A percentile compares a stretch with the other conserved stretches of the same genome.
These are phyloP conservation scores for Chernovozyma aurita DNA, from an alignment of 1,139 yeast genomes.

Conservation along the genomic window DNA sequence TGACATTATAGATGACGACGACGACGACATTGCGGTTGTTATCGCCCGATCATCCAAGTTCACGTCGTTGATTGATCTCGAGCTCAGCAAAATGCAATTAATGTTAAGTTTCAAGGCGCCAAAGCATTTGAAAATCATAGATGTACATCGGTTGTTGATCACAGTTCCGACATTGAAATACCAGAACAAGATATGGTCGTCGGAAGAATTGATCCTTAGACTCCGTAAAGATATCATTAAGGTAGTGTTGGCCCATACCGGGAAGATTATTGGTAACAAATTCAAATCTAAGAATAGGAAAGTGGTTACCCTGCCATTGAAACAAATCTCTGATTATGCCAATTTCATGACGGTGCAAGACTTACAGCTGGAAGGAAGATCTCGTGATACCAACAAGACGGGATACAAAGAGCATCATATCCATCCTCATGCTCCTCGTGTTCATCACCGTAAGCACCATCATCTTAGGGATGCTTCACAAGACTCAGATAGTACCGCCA, in stretches of 20 bases:
- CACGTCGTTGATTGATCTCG: conserved; percentile 58
- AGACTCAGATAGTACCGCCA: too few relatives aligned
- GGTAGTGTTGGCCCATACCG: conserved; percentile 69
- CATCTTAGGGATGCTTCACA: too few relatives aligned
- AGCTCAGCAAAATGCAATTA: conserved; percentile 49
- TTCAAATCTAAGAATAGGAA: conserved; percentile 40
- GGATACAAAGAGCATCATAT: conserved; percentile 6
- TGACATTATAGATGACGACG: too few relatives aligned
- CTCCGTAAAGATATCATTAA: conserved; percentile 66
- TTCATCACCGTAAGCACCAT: conserved; percentile 7
- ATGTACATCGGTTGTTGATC: conserved; percentile 65
- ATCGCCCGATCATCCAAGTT: conserved; percentile 63
- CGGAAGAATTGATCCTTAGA: conserved; percentile 62
- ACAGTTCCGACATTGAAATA: conserved; percentile 64
- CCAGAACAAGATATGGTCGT: conserved; percentile 71
- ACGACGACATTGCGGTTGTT: conserved; percentile 51
- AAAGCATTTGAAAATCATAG: conserved; percentile 59
- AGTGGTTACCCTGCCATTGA: conserved; percentile 32
- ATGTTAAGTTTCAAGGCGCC: conserved; percentile 76
- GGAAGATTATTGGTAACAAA: conserved; percentile 76
- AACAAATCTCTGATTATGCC: conserved; percentile 40
- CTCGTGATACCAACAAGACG: conserved; percentile 17
- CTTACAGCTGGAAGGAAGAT: conserved; percentile 29
- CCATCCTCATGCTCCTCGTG: conserved; percentile 4
- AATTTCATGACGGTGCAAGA: conserved; percentile 37